Conservation (phyloP, 2,329 filamentous ascomycete genomes). For the Cladophialophora immunda region DNA sequence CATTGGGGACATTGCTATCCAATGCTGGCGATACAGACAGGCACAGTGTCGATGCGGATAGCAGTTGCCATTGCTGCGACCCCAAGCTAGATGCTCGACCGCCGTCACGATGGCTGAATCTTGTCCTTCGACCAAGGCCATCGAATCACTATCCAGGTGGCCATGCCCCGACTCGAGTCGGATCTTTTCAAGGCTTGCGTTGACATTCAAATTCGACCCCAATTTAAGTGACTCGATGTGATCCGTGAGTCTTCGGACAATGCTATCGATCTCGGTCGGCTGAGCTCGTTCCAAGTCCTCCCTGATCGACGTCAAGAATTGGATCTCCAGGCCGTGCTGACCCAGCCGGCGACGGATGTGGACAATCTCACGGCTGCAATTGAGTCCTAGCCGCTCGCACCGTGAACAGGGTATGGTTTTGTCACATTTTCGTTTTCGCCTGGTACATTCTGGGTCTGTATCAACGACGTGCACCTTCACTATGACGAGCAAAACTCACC, state of each 20-base stretch:
- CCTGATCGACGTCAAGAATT: constrained; percentile 41
- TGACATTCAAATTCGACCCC: constrained; percentile 16
- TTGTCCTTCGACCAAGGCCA: constrained; percentile 4
- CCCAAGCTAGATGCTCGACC: constrained; percentile 51
- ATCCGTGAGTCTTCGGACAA: constrained; percentile 32
- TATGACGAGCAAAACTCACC: constrained; percentile 1
- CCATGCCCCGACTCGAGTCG: constrained; percentile 16
- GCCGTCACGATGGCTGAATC: constrained; percentile 45
- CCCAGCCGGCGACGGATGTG: not conserved
- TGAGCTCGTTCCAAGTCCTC: constrained; percentile 37
- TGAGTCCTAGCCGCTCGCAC: constrained; percentile 6
- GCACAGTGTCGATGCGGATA: constrained; percentile 47
- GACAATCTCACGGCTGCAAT: constrained; percentile 1
- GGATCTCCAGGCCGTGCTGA: constrained; percentile 43
- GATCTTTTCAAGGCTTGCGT: not conserved
- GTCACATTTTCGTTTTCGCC: constrained; percentile 13
- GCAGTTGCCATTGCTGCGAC: constrained; percentile 47
- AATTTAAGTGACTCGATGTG: constrained; percentile 41
- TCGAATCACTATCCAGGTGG: constrained; percentile 16
- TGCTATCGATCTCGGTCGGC: not conserved
- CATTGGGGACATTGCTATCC: not conserved
- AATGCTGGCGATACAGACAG: not conserved
- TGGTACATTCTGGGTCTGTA: constrained; percentile 1
- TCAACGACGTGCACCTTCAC: not conserved
- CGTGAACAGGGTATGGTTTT: constrained; percentile 3